These are phyloP conservation scores for Amaranthus hypochondriacus DNA, from an alignment of 148 eudicot species.

Conservation along the genomic window DNA sequence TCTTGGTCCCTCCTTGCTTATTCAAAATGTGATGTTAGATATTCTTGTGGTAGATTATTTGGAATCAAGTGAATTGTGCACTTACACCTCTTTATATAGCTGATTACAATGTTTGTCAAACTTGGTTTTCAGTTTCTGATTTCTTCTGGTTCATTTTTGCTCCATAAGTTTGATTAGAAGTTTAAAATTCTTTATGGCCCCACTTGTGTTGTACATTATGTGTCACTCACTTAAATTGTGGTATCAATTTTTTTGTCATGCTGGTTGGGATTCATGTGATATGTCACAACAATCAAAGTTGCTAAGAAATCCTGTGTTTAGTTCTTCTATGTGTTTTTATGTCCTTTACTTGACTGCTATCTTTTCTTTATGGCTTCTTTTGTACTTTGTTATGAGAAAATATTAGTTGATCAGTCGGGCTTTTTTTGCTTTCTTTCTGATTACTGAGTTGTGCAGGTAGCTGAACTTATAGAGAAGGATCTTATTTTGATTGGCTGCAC, in stretches of 20 bases:
- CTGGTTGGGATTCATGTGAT: neutral
- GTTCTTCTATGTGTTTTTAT: neutral
- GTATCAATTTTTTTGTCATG: neutral
- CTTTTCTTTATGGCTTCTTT: neutral
- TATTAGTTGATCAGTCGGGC: neutral
- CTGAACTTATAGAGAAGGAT: conserved; percentile 7
- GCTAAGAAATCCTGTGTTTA: neutral
- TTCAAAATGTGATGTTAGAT: too few species aligned
- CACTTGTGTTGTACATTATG: neutral
- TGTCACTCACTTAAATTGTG: neutral
- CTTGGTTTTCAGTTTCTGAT: too few species aligned
- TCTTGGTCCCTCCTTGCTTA: too few species aligned
- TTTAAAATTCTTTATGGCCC: neutral
- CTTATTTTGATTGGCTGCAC: too few species aligned
- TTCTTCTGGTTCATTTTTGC: too few species aligned
- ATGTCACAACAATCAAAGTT: neutral
- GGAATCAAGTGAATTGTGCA: too few species aligned
- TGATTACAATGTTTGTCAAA: too few species aligned
- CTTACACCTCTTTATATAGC: too few species aligned
- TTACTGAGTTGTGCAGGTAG: too few species aligned
- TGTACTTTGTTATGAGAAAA: neutral
- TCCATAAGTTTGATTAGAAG: too few species aligned
- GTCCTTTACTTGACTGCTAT: neutral
- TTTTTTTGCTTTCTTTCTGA: too few species aligned
- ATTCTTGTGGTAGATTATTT: too few species aligned